These are phyloP conservation scores for Colletotrichum horii DNA, from an alignment of 2,329 filamentous ascomycete species.

Conservation along the genomic window DNA sequence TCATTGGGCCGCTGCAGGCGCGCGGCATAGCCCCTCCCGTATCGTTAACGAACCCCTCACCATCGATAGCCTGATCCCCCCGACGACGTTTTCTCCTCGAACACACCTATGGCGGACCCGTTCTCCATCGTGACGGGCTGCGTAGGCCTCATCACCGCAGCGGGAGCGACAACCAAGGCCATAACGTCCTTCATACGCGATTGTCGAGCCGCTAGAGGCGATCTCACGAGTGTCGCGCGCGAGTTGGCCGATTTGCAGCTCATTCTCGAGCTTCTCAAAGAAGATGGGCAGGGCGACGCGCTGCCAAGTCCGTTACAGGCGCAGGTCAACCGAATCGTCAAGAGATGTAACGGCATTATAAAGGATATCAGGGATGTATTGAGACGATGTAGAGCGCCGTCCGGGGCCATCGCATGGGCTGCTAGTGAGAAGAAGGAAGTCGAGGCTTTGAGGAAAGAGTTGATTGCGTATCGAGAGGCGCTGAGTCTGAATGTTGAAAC, in stretches of 20 bases:
- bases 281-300: background rate
- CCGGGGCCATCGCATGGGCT: background rate
- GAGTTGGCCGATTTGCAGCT: background rate
- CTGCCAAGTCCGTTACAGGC: background rate
- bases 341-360: background rate
- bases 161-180: background rate
- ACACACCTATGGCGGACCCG: background rate
- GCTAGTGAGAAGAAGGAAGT: background rate
- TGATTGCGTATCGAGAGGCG: background rate
- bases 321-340: background rate
- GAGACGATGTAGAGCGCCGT: background rate
- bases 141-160: background rate
- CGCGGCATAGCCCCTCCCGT: too few species aligned
- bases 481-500: background rate
- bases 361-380: background rate
- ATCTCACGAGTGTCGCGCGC: background rate
- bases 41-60: too few species aligned
- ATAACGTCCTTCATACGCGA: background rate
- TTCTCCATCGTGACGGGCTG: background rate
- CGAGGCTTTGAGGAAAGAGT: background rate
- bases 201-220: background rate
- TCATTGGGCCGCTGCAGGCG: too few species aligned
- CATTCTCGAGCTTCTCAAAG: background rate
- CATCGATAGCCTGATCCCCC: background rate
- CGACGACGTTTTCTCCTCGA: background rate